Percentiles rank a stretch among this genome's conserved stretches.
These are phyloP conservation scores for Ichthyophonus hoferi DNA, from an alignment of 208 protist species.

Conservation along the genomic window DNA sequence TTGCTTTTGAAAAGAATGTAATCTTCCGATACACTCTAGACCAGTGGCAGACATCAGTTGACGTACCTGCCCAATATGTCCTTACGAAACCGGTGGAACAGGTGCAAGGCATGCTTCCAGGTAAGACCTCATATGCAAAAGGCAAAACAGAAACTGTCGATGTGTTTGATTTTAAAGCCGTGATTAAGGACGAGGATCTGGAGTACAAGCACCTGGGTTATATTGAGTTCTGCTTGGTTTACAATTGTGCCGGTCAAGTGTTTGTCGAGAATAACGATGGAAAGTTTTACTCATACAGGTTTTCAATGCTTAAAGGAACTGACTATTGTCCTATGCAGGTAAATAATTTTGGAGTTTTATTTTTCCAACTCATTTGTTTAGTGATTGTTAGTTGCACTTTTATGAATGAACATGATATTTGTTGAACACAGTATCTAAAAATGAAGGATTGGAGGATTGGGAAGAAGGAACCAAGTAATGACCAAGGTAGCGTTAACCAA, in stretches of 20 bases:
- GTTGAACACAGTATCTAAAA: too few species aligned
- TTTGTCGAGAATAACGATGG: background rate
- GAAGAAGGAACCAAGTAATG: too few species aligned
- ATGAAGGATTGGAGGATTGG: too few species aligned
- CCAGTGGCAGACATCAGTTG: background rate
- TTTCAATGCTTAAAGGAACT: background rate
- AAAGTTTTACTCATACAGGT: background rate
- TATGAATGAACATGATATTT: too few species aligned
- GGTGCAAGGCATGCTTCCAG: too few species aligned
- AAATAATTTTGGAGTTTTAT: too few species aligned
- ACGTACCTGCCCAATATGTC: slow-evolving; percentile 8
- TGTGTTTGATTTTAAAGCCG: background rate
- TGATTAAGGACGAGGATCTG: background rate
- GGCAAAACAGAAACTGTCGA: background rate
- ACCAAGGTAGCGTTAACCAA: too few species aligned
- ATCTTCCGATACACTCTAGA: slow-evolving; percentile 22
- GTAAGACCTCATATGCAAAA: background rate
- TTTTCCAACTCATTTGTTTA: too few species aligned
- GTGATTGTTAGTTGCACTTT: too few species aligned
- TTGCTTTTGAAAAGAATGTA: slow-evolving; percentile 13
- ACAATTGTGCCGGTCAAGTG: background rate
- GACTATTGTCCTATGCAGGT: background rate
- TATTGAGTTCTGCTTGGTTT: background rate
- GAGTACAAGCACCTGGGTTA: background rate
- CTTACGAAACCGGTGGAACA: too few species aligned